These are phyloP conservation scores for Solanum bukasovii DNA, from an alignment of 257 asterid genomes.

Conservation along the genomic window DNA sequence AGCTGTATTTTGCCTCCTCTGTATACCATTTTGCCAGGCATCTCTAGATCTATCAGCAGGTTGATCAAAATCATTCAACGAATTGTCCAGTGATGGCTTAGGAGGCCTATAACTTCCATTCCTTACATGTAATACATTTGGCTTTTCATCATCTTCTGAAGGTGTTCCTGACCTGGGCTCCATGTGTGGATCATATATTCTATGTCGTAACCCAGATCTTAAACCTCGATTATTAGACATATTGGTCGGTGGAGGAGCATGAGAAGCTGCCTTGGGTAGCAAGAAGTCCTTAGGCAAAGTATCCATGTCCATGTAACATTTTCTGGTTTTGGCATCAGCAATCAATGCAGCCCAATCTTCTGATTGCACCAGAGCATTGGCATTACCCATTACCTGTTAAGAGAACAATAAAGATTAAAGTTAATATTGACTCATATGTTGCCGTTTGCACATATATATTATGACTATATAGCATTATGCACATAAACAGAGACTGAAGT, in stretches of 20 bases:
- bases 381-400: conserved; percentile 91
- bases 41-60: conserved; percentile 63
- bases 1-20: conserved; percentile 35
- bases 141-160: conserved; percentile 87
- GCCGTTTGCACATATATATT: background rate
- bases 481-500: background rate
- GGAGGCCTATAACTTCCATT: conserved; percentile 57
- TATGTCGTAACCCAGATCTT: conserved; percentile 63
- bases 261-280: conserved; percentile 33
- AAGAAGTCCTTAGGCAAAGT: conserved; percentile 80
- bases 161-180: conserved; percentile 91
- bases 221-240: conserved; percentile 45
- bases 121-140: conserved; percentile 33
- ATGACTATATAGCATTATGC: background rate
- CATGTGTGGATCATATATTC: conserved; percentile 61
- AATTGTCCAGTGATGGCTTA: conserved; percentile 46
- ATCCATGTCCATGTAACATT: conserved; percentile 85
- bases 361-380: conserved; percentile 62
- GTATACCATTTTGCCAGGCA: conserved; percentile 55
- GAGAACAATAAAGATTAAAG: background rate
- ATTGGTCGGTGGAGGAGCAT: conserved; percentile 38
- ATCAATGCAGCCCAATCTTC: conserved; percentile 96
- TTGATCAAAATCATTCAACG: conserved; percentile 54
- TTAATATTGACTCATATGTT: background rate
- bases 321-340: conserved; percentile 76